These are phyloP conservation scores for Atalantia buxifolia DNA, from an alignment of 345 rosid species.

Conservation along the genomic window DNA sequence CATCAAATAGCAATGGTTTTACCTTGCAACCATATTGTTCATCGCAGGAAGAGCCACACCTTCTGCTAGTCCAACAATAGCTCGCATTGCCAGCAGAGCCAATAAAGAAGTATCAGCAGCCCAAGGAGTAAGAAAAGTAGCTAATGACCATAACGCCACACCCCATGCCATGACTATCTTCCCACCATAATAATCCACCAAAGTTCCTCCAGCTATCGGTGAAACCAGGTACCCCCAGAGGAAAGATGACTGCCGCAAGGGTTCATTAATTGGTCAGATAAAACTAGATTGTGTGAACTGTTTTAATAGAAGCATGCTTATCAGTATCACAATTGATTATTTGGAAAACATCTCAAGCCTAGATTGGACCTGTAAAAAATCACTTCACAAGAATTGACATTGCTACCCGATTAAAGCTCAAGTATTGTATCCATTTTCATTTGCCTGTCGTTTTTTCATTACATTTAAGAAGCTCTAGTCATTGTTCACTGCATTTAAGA, in stretches of 20 bases:
- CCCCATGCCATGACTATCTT: conserved; percentile 94
- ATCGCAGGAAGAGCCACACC: conserved; percentile 98
- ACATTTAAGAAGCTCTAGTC: background rate
- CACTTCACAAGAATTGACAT: background rate
- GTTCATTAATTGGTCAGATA: conserved; percentile 16
- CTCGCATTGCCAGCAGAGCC: conserved; percentile 70
- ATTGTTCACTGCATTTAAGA: background rate
- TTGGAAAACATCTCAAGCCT: background rate
- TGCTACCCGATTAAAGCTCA: background rate
- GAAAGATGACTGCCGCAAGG: conserved; percentile 73
- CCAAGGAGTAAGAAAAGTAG: conserved; percentile 94
- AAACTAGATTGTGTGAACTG: background rate
- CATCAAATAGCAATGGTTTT: conserved; percentile 23
- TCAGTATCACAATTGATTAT: background rate
- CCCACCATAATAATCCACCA: conserved; percentile 93
- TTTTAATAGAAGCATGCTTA: background rate
- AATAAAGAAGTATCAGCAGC: conserved; percentile 83
- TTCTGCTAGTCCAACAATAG: conserved; percentile 88
- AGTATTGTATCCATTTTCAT: background rate
- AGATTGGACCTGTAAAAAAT: background rate
- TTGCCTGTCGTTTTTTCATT: background rate
- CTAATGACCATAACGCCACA: conserved; percentile 87
- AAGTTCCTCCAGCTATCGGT: conserved; percentile 87
- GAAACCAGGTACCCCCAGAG: conserved; percentile 95
- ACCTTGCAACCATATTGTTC: conserved; percentile 99